Conservation (phyloP, 331 rosid genomes). For the Pyracantha coccinea region DNA sequence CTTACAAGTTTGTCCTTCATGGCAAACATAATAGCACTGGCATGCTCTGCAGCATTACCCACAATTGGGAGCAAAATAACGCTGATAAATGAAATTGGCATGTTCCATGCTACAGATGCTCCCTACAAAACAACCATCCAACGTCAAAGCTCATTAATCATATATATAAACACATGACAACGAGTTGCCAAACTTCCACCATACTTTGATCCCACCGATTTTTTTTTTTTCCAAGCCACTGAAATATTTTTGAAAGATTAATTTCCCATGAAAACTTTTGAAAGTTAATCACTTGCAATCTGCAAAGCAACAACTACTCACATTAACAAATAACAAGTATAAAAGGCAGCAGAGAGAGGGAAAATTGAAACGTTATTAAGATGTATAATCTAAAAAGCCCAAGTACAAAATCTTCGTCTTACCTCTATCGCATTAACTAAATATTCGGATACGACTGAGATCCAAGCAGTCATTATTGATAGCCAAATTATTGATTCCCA, state of each 20-base stretch:
- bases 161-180: background rate
- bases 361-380: background rate
- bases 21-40: conserved; percentile 80
- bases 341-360: background rate
- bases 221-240: too few relatives aligned
- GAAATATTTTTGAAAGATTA: too few relatives aligned
- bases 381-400: background rate
- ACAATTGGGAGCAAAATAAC: conserved; percentile 81
- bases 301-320: too few relatives aligned
- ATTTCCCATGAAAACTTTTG: background rate
- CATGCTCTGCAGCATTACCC: conserved; percentile 89
- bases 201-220: background rate
- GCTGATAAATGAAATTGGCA: conserved; percentile 64
- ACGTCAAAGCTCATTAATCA: conserved; percentile 1
- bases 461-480: conserved; percentile 57
- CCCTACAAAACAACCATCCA: conserved; percentile 39
- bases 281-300: background rate
- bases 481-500: conserved; percentile 88
- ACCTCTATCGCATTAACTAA: conserved; percentile 75
- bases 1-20: conserved; percentile 85
- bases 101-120: conserved; percentile 54
- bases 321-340: too few relatives aligned
- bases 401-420: background rate
- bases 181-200: background rate
- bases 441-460: conserved; percentile 64